Percentiles rank a stretch among this genome's conserved stretches.
Evolutionary conservation across 805 yeast genomes (phyloP).

Genomic region (Candida krabiensis): DNA sequence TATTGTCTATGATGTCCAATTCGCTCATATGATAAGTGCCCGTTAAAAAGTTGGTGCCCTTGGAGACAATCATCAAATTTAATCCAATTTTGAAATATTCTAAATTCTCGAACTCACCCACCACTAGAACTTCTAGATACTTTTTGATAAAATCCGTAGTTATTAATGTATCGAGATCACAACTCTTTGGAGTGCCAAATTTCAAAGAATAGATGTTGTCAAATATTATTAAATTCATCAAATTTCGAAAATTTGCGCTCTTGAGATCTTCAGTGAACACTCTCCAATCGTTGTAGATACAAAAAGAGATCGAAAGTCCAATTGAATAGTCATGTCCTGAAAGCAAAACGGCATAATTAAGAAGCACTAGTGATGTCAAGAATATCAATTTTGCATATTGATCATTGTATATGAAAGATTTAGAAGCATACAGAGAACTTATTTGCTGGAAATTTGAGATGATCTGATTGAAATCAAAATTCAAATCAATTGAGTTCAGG

Average conservation of each 20-base stretch:
- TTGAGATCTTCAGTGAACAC: conserved; percentile 37
- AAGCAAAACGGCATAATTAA: conserved; percentile 57
- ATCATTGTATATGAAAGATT: conserved; percentile 29
- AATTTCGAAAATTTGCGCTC: conserved; percentile 33
- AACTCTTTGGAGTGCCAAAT: conserved; percentile 42
- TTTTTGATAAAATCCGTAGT: conserved; percentile 17
- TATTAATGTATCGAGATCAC: conserved; percentile 22
- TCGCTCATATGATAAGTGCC: conserved; percentile 13
- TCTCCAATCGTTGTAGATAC: conserved; percentile 59
- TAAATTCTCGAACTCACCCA: conserved; percentile 9
- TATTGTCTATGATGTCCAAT: conserved; percentile 17
- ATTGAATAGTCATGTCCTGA: conserved; percentile 62
- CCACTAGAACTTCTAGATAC: conserved; percentile 16
- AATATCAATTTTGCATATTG: conserved; percentile 33
- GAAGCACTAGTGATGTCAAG: conserved; percentile 38
- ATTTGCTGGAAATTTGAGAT: conserved; percentile 37
- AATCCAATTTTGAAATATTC: conserved; percentile 29
- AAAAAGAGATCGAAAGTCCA: conserved; percentile 52
- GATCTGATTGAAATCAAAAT: conserved; percentile 33
- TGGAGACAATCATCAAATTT: conserved; percentile 21
- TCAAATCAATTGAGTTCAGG: conserved; percentile 31
- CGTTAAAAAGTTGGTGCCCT: conserved; percentile 15
- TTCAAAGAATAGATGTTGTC: conserved; percentile 54
- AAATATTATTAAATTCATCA: conserved; percentile 45
- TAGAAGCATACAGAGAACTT: conserved; percentile 37